phyloP scores from a whole-genome alignment of 2,329 filamentous ascomycete species.

The Trichoderma arundinaceum region DNA sequence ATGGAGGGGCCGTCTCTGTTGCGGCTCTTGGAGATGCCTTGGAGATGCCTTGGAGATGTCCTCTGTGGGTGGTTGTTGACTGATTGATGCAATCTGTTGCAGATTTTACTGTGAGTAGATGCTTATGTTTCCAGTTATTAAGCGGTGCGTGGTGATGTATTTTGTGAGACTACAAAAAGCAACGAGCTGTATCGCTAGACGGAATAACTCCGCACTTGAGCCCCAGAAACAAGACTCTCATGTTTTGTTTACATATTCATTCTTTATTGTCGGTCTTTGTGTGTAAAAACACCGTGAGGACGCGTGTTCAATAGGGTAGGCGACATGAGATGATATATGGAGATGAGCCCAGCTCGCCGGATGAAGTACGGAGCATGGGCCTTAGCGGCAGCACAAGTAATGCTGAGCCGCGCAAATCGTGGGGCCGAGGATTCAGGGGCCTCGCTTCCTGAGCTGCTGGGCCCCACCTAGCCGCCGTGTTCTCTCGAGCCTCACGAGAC shows the following conservation, averaged over 20 bases:
- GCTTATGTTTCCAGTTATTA: no score
- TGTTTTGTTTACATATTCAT: not conserved
- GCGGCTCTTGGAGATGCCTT: no score
- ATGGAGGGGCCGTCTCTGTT: not conserved
- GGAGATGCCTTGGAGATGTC: not conserved
- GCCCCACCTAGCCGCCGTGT: conserved; percentile 17
- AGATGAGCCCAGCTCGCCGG: not conserved
- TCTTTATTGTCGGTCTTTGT: not conserved
- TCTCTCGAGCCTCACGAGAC: conserved; percentile 29
- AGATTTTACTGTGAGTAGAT: no score
- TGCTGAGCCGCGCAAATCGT: conserved; percentile 15
- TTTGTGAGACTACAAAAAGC: no score
- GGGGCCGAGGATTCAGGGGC: conserved; percentile 30
- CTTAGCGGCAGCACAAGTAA: conserved; percentile 7
- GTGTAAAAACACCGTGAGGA: not conserved
- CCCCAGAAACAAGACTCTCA: no score
- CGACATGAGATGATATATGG: not conserved
- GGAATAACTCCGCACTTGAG: no score
- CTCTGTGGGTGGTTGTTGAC: not conserved
- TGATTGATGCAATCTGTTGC: no score
- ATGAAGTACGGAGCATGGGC: not conserved
- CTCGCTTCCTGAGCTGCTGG: conserved; percentile 26
- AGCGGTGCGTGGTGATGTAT: no score
- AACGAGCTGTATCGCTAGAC: no score
- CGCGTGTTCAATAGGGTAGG: not conserved